Evolutionary conservation across 306 rosid genomes (phyloP), one percentile per base, ranked within the genome.

Genomic region (Cicer bijugum): DNA sequence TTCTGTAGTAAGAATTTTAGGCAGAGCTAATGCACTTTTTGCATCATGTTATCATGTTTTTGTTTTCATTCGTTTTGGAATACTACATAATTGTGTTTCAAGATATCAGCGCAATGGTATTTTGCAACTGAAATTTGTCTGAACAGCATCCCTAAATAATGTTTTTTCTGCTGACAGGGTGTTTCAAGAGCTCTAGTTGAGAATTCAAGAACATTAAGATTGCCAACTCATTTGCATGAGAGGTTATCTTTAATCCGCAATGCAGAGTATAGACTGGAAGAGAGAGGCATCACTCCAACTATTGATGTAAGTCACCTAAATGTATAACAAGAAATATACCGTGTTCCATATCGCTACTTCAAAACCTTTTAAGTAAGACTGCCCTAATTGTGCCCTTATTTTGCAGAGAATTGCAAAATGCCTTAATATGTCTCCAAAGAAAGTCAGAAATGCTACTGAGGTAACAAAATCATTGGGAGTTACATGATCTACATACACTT

Each of bases 361-460:
- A 55, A 48, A 60, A 50, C 14, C 39, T 69, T 38, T 48, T 19
- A 56, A 16, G 4, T 56, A 45, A 16, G 50, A 63, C 56, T 66
- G 39, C 65, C 78, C 64, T 59, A 80, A 67, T 43, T 45, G 23
- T 56, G 57, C 51, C 81, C 71, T 43, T 53, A 35, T 67, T 74
- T 73, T 78, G 71, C 91, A 94, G 99, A 88, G 86, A 72, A 94
- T 94, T 47, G 95, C 99, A 38, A 90, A 91, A 51, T 68, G 82
- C 82, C 87, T 94, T 80, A 94, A 94, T 77, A 89, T 94, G 84
- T 88, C 99, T 61, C 91, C 84, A 64, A 89, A 84, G 91, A 94
- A 94, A 94, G 99, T 94, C 45, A 85, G 81, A 74, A 94, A 94
- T 80, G 99, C 99, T 43, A 90, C 95, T 0, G 95, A 91, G 99